Conservation (phyloP, 176 grass and related monocot genomes). For the Poa annua region DNA sequence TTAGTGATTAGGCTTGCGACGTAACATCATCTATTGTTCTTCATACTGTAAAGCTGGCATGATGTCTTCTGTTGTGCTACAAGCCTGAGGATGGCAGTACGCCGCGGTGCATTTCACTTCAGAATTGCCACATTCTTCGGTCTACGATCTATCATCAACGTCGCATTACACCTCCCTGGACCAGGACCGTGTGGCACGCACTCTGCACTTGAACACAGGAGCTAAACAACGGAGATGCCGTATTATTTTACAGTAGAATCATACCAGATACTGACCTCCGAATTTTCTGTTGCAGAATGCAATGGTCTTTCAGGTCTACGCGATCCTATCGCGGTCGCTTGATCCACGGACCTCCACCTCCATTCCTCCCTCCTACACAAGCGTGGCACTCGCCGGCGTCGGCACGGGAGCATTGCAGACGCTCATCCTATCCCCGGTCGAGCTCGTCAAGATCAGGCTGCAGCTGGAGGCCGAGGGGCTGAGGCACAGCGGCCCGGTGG, state of each 20-base stretch:
- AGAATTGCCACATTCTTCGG: neutral
- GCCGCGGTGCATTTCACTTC: neutral
- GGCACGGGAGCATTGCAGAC: constrained; percentile 81
- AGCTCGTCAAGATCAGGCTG: constrained; percentile 91
- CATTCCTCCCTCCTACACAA: constrained; percentile 72
- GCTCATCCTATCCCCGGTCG: constrained; percentile 77
- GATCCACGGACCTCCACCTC: constrained; percentile 23
- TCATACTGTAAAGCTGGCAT: neutral
- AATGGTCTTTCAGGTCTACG: constrained; percentile 92
- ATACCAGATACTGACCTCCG: neutral
- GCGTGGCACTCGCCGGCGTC: constrained; percentile 74
- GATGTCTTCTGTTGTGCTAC: neutral
- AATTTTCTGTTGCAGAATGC: constrained; percentile 63
- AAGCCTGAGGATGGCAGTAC: neutral
- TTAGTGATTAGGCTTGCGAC: neutral
- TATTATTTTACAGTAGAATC: neutral
- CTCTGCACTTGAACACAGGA: neutral
- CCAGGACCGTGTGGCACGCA: neutral
- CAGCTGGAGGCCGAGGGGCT: constrained; percentile 57
- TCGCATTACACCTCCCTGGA: neutral
- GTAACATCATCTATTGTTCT: no score
- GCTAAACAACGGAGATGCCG: neutral
- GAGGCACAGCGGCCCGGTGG: constrained; percentile 52
- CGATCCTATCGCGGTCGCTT: constrained; percentile 70
- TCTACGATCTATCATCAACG: neutral